phyloP scores from a whole-genome alignment of 495 filamentous ascomycete species.

The Cercophora newfieldiana region DNA sequence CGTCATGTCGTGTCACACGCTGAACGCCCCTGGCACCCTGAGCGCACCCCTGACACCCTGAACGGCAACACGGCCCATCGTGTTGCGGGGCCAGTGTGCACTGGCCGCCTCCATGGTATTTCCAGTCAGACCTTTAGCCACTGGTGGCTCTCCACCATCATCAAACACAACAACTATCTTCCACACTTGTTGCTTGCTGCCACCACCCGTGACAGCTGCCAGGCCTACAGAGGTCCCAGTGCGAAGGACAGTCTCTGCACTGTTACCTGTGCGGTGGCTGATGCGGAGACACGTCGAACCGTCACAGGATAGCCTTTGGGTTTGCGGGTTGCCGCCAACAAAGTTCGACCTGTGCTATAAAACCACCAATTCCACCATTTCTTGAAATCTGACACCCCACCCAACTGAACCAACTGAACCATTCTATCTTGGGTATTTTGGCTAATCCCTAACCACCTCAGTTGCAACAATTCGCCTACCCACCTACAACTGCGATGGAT shows the following conservation, averaged over 20 bases:
- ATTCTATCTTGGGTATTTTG: constrained; percentile 4
- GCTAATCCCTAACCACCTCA: not conserved
- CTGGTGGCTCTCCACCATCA: too few species aligned
- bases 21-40: too few species aligned
- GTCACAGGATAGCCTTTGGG: constrained; percentile 4
- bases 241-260: not conserved
- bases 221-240: not conserved
- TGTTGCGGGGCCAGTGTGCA: too few species aligned
- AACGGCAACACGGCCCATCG: too few species aligned
- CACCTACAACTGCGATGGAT: constrained; percentile 7
- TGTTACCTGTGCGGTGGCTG: not conserved
- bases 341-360: constrained; percentile 9
- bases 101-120: too few species aligned
- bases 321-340: constrained; percentile 1
- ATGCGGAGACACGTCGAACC: constrained; percentile 9
- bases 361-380: constrained; percentile 2
- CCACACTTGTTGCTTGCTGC: not conserved
- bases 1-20: too few species aligned
- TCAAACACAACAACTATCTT: not conserved
- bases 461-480: not conserved
- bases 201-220: not conserved
- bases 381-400: not conserved
- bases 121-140: too few species aligned
- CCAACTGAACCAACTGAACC: not conserved
- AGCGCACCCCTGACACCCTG: too few species aligned